Conservation (phyloP, 495 filamentous ascomycete species). For the Daldinia decipiens region DNA sequence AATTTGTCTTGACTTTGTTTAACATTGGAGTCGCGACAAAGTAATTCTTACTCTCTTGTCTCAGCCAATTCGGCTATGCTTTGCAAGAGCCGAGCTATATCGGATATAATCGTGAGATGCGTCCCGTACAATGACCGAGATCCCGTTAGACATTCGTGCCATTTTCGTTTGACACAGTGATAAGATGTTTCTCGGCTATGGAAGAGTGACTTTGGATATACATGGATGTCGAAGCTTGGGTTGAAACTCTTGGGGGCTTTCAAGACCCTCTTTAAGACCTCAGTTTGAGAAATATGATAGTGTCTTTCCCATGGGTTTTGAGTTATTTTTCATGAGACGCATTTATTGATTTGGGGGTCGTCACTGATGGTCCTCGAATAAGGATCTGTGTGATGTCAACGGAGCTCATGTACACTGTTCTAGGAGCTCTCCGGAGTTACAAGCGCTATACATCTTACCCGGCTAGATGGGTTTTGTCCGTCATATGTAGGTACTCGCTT, state of each 20-base stretch:
- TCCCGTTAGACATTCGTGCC: slow-evolving; percentile 45
- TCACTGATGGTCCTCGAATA: slow-evolving; percentile 27
- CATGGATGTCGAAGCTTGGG: slow-evolving; percentile 14
- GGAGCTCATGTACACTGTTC: slow-evolving; percentile 33
- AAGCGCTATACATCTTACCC: slow-evolving; percentile 17
- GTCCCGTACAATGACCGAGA: slow-evolving; percentile 36
- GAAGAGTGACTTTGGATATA: slow-evolving; percentile 36
- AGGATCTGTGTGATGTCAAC: slow-evolving; percentile 43
- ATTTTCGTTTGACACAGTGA: slow-evolving; percentile 40
- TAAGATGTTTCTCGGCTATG: slow-evolving; percentile 33
- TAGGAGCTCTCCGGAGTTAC: slow-evolving; percentile 42
- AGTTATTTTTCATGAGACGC: slow-evolving; percentile 43
- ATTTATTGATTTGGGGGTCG: slow-evolving; percentile 35
- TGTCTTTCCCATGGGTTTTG: slow-evolving; percentile 30
- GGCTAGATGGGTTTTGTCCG: slow-evolving; percentile 27
- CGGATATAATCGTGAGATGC: slow-evolving; percentile 42
- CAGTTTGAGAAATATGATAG: slow-evolving; percentile 37
- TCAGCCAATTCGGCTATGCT: slow-evolving; percentile 20
- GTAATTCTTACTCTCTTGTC: slow-evolving; percentile 9
- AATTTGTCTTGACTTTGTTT: neutral
- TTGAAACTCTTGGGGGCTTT: slow-evolving; percentile 29
- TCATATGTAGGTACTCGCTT: slow-evolving; percentile 8
- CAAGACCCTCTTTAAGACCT: slow-evolving; percentile 15
- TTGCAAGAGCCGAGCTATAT: slow-evolving; percentile 42
- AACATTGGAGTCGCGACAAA: neutral